A percentile compares a stretch with the other conserved stretches of the same genome.
Conservation (phyloP, 176 grass and related monocot genomes). For the Miscanthus lutarioriparius region DNA sequence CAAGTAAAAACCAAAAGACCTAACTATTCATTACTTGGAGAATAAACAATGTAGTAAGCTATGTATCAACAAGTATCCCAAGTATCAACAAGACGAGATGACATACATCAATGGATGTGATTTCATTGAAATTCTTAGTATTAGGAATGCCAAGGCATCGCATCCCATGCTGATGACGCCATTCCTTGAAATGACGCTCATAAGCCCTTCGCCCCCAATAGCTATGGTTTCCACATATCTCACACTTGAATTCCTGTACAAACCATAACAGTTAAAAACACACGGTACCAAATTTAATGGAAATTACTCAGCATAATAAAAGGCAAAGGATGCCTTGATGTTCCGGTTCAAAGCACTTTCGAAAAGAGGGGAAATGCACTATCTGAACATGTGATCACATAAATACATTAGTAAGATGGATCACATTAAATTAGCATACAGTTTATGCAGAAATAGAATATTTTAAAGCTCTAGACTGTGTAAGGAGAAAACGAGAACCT, state of each 20-base stretch:
- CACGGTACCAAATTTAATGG: background rate
- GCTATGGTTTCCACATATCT: conserved; percentile 92
- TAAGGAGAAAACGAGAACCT: background rate
- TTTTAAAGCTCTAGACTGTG: background rate
- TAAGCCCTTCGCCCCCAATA: conserved; percentile 94
- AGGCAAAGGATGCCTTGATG: background rate
- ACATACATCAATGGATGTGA: conserved; percentile 77
- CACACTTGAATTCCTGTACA: conserved; percentile 89
- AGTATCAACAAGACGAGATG: background rate
- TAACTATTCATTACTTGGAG: background rate
- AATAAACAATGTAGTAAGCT: background rate
- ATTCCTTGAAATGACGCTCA: conserved; percentile 97
- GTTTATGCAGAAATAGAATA: background rate
- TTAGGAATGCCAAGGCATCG: conserved; percentile 93
- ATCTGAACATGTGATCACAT: background rate
- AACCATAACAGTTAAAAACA: conserved; percentile 26
- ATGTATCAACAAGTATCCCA: background rate
- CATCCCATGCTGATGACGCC: conserved; percentile 96
- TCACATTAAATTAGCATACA: conserved; percentile 6
- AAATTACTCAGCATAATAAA: background rate
- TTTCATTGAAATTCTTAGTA: conserved; percentile 94
- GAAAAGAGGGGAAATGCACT: background rate
- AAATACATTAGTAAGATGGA: background rate
- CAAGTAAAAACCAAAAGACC: background rate
- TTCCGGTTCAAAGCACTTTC: background rate